phyloP scores from a whole-genome alignment of 2,329 filamentous ascomycete genomes.

The Exophiala mesophila region DNA sequence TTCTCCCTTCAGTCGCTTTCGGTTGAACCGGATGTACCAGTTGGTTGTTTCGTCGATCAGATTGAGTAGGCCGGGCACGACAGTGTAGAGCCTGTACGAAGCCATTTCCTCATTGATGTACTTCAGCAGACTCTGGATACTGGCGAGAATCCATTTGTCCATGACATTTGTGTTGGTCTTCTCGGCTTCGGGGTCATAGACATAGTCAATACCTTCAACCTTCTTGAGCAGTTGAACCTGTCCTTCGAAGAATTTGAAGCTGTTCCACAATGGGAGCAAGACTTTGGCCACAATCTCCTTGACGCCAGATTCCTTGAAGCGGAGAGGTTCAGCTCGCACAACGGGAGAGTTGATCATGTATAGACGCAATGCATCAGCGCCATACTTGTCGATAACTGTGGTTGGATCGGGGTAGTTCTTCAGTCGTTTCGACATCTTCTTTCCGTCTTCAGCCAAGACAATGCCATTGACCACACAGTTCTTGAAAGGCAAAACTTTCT shows the following conservation, averaged over 20 bases:
- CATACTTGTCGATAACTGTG: conserved; percentile 74
- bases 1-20: conserved; percentile 79
- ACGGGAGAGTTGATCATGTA: conserved; percentile 91
- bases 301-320: conserved; percentile 80
- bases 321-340: conserved; percentile 75
- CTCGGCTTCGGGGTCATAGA: conserved; percentile 67
- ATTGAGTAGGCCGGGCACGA: conserved; percentile 70
- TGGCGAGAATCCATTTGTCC: conserved; percentile 86
- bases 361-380: conserved; percentile 81
- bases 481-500: conserved; percentile 74
- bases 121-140: conserved; percentile 74
- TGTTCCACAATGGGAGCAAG: conserved; percentile 81
- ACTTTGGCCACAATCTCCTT: conserved; percentile 88
- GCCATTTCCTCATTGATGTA: conserved; percentile 85
- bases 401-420: conserved; percentile 86
- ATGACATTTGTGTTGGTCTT: conserved; percentile 77
- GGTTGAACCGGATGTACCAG: conserved; percentile 90
- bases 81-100: conserved; percentile 73
- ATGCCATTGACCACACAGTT: conserved; percentile 89
- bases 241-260: conserved; percentile 84
- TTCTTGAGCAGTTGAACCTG: conserved; percentile 82
- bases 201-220: conserved; percentile 67
- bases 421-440: conserved; percentile 91
- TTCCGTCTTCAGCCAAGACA: conserved; percentile 80
- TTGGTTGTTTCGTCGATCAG: conserved; percentile 87